Conservation (phyloP, 768 basidiomycete genomes). For the Lanmaoa rubissima region DNA sequence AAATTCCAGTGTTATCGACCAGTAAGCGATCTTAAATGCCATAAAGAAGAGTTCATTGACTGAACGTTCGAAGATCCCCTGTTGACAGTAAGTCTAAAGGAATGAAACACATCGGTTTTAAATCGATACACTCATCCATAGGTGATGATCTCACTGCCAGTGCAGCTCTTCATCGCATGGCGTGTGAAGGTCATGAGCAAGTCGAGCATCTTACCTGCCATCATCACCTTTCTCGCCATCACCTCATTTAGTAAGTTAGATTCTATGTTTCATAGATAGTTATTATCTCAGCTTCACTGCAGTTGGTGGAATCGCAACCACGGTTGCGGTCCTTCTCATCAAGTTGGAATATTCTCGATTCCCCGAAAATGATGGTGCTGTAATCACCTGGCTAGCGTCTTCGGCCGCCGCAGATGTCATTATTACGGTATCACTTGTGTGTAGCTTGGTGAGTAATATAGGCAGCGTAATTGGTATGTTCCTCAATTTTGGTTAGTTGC, state of each 20-base stretch:
- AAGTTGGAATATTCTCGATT: slow-evolving; percentile 34
- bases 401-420: slow-evolving; percentile 40
- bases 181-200: slow-evolving; percentile 37
- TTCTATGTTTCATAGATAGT: too few species aligned
- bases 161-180: slow-evolving; percentile 50
- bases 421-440: slow-evolving; percentile 44
- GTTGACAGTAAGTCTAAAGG: slow-evolving; percentile 36
- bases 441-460: slow-evolving; percentile 37
- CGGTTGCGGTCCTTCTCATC: slow-evolving; percentile 31
- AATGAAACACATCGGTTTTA: background rate
- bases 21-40: slow-evolving; percentile 4
- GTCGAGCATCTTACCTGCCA: slow-evolving; percentile 24
- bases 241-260: slow-evolving; percentile 7
- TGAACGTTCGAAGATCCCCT: slow-evolving; percentile 38
- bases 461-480: background rate
- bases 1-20: slow-evolving; percentile 9
- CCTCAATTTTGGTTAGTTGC: slow-evolving; percentile 26
- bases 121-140: slow-evolving; percentile 11
- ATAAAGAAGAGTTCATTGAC: background rate
- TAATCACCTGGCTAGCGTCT: slow-evolving; percentile 42
- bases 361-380: slow-evolving; percentile 32
- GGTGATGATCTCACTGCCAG: slow-evolving; percentile 44
- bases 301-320: slow-evolving; percentile 38
- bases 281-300: background rate
- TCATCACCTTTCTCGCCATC: slow-evolving; percentile 21